A percentile compares a stretch with the other conserved stretches of the same genome.
These are phyloP conservation scores for Harringtonia aguacate DNA, from an alignment of 2,329 filamentous ascomycete genomes.

Conservation along the genomic window DNA sequence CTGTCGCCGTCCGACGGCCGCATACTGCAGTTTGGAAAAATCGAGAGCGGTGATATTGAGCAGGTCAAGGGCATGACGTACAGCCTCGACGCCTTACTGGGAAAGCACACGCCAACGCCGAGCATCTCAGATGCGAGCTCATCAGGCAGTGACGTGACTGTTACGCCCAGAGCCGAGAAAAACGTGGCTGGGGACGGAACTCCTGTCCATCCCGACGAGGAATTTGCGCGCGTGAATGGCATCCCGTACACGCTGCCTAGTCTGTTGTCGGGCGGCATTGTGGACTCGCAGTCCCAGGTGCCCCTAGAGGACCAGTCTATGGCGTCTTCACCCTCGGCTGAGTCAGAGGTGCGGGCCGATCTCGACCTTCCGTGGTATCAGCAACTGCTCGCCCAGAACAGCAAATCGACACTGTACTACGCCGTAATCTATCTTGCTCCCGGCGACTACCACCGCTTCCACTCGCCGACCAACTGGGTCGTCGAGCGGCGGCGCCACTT, in stretches of 20 bases:
- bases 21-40: conserved; percentile 83
- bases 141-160: conserved; percentile 2
- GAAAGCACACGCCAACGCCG: conserved; percentile 47
- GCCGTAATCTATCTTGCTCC: conserved; percentile 92
- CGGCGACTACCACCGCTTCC: conserved; percentile 97
- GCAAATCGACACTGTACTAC: conserved; percentile 70
- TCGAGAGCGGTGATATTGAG: conserved; percentile 89
- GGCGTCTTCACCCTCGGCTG: conserved; percentile 46
- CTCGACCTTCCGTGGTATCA: conserved; percentile 70
- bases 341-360: conserved; percentile 75
- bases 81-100: conserved; percentile 83
- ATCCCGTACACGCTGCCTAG: conserved; percentile 90
- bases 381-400: conserved; percentile 48
- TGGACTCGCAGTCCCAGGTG: conserved; percentile 27
- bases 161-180: neutral
- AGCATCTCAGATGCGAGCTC: conserved; percentile 36
- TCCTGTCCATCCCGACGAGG: conserved; percentile 68
- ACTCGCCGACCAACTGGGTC: conserved; percentile 91
- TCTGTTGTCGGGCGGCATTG: conserved; percentile 63
- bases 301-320: conserved; percentile 64
- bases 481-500: conserved; percentile 94
- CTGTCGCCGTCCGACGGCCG: conserved; percentile 85
- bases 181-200: conserved; percentile 43
- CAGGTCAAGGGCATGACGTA: conserved; percentile 99
- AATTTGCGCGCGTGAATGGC: conserved; percentile 87